phyloP scores from a whole-genome alignment of 2,329 filamentous ascomycete genomes.

The Acarospora socialis region DNA sequence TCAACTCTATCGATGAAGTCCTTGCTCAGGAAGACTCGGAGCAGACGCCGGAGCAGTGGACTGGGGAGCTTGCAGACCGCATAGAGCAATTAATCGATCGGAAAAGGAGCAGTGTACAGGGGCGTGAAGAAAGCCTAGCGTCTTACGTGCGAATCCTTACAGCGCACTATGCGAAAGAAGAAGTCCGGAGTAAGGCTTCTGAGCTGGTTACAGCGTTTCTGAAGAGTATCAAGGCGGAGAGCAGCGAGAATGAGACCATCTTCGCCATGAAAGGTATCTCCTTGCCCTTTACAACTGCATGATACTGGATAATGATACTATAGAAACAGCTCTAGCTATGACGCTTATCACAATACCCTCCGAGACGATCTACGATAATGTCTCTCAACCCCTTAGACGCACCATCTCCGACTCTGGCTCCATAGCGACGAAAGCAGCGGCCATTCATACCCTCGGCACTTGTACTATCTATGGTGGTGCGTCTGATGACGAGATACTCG shows the following conservation, averaged over 20 bases:
- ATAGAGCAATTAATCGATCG: constrained; percentile 60
- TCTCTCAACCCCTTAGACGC: constrained; percentile 43
- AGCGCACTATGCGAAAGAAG: constrained; percentile 49
- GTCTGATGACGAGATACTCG: constrained; percentile 49
- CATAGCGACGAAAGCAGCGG: constrained; percentile 48
- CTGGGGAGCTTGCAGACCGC: constrained; percentile 46
- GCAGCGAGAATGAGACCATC: constrained; percentile 53
- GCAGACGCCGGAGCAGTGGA: constrained; percentile 41
- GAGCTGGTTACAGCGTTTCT: constrained; percentile 53
- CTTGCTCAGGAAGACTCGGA: constrained; percentile 40
- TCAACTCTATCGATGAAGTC: constrained; percentile 54
- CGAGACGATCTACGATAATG: constrained; percentile 50
- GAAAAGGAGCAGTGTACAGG: constrained; percentile 62
- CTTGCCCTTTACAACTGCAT: too few relatives aligned
- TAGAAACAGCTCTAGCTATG: constrained; percentile 52
- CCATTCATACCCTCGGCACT: constrained; percentile 61
- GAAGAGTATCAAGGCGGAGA: constrained; percentile 54
- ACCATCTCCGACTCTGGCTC: constrained; percentile 54
- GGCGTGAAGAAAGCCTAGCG: constrained; percentile 50
- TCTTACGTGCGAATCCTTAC: constrained; percentile 53
- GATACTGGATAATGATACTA: constrained; percentile 6
- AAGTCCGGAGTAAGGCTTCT: constrained; percentile 43
- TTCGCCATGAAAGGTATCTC: constrained; percentile 51
- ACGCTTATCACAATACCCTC: constrained; percentile 54
- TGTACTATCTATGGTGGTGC: constrained; percentile 64